Conservation (phyloP, 768 basidiomycete genomes). For the Mycena alexandri region DNA sequence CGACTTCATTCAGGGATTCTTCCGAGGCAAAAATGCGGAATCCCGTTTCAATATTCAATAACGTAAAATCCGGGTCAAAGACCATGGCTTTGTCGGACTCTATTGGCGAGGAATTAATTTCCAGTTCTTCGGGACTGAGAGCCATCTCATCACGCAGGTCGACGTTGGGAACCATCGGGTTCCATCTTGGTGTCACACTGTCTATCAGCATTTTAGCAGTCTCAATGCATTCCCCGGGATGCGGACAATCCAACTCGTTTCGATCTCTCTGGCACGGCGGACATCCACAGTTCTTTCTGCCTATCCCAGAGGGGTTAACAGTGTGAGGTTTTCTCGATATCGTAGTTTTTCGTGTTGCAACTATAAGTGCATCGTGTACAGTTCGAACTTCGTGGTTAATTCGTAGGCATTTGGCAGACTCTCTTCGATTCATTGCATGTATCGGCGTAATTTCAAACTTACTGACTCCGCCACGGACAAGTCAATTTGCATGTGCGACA, state of each 20-base stretch:
- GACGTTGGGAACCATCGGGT: background rate
- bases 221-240: too few relatives aligned
- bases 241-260: too few relatives aligned
- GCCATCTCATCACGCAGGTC: conserved; percentile 6
- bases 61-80: conserved; percentile 7
- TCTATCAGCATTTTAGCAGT: conserved; percentile 6
- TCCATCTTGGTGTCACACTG: conserved; percentile 7
- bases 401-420: background rate
- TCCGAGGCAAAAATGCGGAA: too few relatives aligned
- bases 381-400: too few relatives aligned
- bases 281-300: too few relatives aligned
- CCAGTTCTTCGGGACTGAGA: conserved; percentile 1
- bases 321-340: too few relatives aligned
- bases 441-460: too few relatives aligned
- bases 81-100: background rate
- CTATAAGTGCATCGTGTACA: background rate
- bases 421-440: background rate
- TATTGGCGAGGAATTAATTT: background rate
- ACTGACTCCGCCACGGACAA: too few relatives aligned
- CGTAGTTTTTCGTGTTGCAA: conserved; percentile 8
- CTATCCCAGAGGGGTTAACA: too few relatives aligned
- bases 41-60: too few relatives aligned
- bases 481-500: too few relatives aligned
- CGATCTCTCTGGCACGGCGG: conserved; percentile 9
- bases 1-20: too few relatives aligned